These are phyloP conservation scores for Curvularia hawaiiensis DNA, from an alignment of 2,329 filamentous ascomycete genomes.

Conservation along the genomic window DNA sequence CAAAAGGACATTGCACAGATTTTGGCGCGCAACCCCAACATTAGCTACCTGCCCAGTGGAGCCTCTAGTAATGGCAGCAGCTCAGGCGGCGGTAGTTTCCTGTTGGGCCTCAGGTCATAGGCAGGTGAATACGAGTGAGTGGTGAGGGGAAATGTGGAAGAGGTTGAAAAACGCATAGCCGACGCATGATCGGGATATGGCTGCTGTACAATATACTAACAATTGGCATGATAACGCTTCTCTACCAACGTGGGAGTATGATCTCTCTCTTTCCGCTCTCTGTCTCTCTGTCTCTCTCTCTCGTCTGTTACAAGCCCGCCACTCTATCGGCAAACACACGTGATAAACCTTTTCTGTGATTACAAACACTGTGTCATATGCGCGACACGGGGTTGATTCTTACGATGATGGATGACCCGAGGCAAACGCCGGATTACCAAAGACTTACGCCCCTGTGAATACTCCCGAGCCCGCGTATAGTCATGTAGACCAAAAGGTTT, in stretches of 20 bases:
- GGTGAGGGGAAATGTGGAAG: background rate
- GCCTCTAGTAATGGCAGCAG: slow-evolving; percentile 61
- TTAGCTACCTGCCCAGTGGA: slow-evolving; percentile 88
- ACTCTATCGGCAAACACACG: background rate
- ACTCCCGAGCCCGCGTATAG: background rate
- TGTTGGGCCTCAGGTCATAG: slow-evolving; percentile 66
- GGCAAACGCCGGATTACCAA: background rate
- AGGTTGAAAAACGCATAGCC: slow-evolving; percentile 26
- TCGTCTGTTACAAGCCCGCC: background rate
- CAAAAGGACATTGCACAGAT: slow-evolving; percentile 94
- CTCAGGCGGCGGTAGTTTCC: slow-evolving; percentile 66
- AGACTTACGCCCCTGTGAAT: background rate
- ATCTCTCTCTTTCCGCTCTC: slow-evolving; percentile 2
- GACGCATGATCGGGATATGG: slow-evolving; percentile 18
- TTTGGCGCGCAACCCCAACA: slow-evolving; percentile 87
- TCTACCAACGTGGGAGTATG: slow-evolving; percentile 5
- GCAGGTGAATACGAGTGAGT: slow-evolving; percentile 5
- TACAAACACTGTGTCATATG: background rate
- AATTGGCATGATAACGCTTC: slow-evolving; percentile 14
- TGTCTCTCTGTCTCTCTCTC: background rate
- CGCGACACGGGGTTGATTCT: background rate
- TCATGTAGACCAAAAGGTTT: background rate
- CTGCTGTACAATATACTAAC: slow-evolving; percentile 41
- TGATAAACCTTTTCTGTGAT: background rate
- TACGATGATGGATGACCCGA: background rate